A percentile compares a stretch with the other conserved stretches of the same genome.
These are phyloP conservation scores for Pichia nanzhaoensis DNA, from an alignment of 805 yeast species.

Conservation along the genomic window DNA sequence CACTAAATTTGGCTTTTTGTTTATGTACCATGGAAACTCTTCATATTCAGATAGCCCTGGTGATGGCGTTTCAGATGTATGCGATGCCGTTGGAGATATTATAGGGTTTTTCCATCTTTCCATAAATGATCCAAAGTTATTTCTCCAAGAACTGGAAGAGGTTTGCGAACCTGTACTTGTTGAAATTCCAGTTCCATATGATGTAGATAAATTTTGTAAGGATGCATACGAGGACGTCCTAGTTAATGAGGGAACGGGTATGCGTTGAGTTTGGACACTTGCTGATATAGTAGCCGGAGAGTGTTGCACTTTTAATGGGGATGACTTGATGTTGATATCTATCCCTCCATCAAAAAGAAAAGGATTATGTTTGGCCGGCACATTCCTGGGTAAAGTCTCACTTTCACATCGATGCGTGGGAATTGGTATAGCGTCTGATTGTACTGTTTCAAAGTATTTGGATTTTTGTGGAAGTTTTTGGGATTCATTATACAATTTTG, in stretches of 20 bases:
- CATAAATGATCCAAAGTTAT: constrained; percentile 25
- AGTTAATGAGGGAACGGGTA: constrained; percentile 18
- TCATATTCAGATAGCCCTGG: constrained; percentile 10
- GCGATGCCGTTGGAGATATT: constrained; percentile 7
- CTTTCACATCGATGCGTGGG: background rate
- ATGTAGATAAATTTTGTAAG: constrained; percentile 30
- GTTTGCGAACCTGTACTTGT: constrained; percentile 9
- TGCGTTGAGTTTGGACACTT: constrained; percentile 18
- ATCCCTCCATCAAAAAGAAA: constrained; percentile 1
- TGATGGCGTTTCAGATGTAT: constrained; percentile 6
- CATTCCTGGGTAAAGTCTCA: background rate
- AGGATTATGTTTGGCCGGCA: constrained; percentile 2
- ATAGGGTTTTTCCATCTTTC: constrained; percentile 22
- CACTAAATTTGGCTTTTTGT: constrained; percentile 1
- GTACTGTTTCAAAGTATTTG: background rate
- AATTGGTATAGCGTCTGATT: background rate
- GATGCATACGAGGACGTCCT: constrained; percentile 31
- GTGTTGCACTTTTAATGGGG: constrained; percentile 6
- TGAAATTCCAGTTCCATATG: constrained; percentile 27
- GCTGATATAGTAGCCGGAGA: constrained; percentile 14
- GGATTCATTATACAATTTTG: constrained; percentile 10
- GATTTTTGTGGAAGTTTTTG: constrained; percentile 1
- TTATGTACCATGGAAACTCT: constrained; percentile 13
- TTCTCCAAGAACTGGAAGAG: constrained; percentile 25
- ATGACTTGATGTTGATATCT: background rate